Conservation (phyloP, 345 rosid genomes). For the Salix caprea region DNA sequence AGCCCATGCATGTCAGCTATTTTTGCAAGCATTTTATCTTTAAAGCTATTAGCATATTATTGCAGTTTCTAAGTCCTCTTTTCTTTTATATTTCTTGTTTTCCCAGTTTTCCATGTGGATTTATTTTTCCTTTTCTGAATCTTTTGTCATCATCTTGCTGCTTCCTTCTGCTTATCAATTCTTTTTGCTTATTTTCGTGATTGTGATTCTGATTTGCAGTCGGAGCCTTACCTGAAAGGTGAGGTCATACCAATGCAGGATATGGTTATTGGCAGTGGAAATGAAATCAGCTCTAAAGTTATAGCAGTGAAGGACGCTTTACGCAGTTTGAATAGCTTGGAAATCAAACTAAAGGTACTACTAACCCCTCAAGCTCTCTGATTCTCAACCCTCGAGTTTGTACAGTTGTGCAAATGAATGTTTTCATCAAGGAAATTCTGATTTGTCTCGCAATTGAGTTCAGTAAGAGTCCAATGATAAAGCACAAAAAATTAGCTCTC, state of each 20-base stretch:
- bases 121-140: not conserved
- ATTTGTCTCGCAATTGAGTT: not conserved
- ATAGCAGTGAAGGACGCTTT: constrained; percentile 48
- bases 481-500: not conserved
- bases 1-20: not conserved
- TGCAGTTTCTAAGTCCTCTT: not conserved
- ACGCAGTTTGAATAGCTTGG: constrained; percentile 55
- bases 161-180: not conserved
- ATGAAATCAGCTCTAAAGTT: constrained; percentile 35
- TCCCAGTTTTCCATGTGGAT: not conserved
- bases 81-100: not conserved
- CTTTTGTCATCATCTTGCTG: not conserved
- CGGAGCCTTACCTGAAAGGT: constrained; percentile 74
- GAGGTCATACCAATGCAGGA: constrained; percentile 59
- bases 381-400: not conserved
- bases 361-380: not conserved
- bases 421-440: not conserved
- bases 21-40: not conserved
- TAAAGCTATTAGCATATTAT: not conserved
- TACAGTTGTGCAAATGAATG: not conserved
- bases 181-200: not conserved
- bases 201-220: constrained; percentile 38
- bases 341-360: constrained; percentile 77
- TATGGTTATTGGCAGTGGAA: constrained; percentile 18
- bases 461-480: not conserved